Base-by-base conservation (phyloP, 306 rosid genomes). In the Acacia confusa region DNA sequence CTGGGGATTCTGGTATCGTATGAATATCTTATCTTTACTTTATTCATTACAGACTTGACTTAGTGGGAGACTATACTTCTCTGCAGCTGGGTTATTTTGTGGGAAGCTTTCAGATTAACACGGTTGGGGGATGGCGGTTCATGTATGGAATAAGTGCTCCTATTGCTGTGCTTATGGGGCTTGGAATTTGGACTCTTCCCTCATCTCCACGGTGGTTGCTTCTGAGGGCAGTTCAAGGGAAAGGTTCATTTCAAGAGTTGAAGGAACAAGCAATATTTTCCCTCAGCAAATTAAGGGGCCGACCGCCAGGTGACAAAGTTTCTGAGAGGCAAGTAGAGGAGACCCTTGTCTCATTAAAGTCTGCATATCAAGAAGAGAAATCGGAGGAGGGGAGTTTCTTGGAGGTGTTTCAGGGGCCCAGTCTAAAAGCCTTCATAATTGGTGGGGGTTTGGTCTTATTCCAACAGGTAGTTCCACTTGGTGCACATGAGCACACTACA, bases 201-300 rank as follows among this genome's bases (percentile, higher is more conserved):
- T 66, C 87, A 2, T 95, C 99, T 77, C 99, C 99, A 4, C 93
- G 99, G 74, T 95, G 99, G 99, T 84, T 95, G 78, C 99, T 95
- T 88, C 99, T 95, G 63, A 86, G 94, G 85, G 97, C 98, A 4
- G 98, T 85, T 79, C 99, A 95, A 90, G 99, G 98, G 72, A 92
- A 90, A 77, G 95, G 89, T 70, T 76, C 92, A 43, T 79, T 88
- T 78, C 89, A 92, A 84, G 98, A 93, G 14, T 83, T 84, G 75
- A 95, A 93, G 85, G 96, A 93, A 84, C 72, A 85, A 69, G 99
- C 99, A 53, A 66, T 87, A 48, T 27, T 77, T 79, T 88, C 99
- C 53, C 86, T 91, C 73, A 85, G 98, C 87, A 88, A 84, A 80
- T 85, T 95, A 81, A 86, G 98, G 87, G 97, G 98, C 64, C 94